phyloP scores from a whole-genome alignment of 2,329 filamentous ascomycete genomes.

The Diaporthe vaccinii region DNA sequence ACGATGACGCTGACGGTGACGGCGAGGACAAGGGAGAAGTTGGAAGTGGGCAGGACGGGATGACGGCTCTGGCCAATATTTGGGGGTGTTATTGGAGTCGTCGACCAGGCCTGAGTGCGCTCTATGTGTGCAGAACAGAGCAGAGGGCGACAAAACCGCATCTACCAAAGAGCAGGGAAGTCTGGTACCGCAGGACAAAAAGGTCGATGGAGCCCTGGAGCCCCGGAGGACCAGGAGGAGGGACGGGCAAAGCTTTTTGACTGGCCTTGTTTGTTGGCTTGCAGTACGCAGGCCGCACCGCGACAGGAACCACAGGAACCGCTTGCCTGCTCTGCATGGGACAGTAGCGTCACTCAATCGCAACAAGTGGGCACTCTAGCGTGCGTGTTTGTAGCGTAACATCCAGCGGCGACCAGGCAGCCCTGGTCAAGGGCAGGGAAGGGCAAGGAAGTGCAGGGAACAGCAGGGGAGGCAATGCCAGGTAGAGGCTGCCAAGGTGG shows the following conservation, averaged over 20 bases:
- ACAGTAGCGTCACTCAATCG: conserved; percentile 32
- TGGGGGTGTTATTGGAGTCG: conserved; percentile 37
- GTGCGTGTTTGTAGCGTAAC: conserved; percentile 26
- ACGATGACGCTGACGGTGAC: conserved; percentile 10
- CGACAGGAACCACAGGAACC: conserved; percentile 32
- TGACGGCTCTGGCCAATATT: conserved; percentile 39
- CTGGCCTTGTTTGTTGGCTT: conserved; percentile 24
- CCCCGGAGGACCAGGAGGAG: neutral
- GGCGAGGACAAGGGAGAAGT: neutral
- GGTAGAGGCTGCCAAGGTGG: conserved; percentile 19
- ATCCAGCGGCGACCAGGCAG: conserved; percentile 22
- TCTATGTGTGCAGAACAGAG: neutral
- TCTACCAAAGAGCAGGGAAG: conserved; percentile 15
- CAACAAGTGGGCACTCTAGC: conserved; percentile 34
- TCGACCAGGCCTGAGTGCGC: conserved; percentile 29
- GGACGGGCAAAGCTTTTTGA: conserved; percentile 34
- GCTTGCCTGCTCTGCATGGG: conserved; percentile 28
- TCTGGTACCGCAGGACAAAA: conserved; percentile 26
- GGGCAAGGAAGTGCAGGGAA: neutral
- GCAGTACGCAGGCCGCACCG: conserved; percentile 26
- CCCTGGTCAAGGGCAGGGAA: conserved; percentile 1
- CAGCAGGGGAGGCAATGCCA: conserved; percentile 8
- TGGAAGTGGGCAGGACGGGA: conserved; percentile 30
- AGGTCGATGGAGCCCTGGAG: conserved; percentile 25
- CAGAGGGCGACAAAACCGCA: conserved; percentile 5